phyloP scores from a whole-genome alignment of 805 yeast genomes.

The Candida tibetensis region DNA sequence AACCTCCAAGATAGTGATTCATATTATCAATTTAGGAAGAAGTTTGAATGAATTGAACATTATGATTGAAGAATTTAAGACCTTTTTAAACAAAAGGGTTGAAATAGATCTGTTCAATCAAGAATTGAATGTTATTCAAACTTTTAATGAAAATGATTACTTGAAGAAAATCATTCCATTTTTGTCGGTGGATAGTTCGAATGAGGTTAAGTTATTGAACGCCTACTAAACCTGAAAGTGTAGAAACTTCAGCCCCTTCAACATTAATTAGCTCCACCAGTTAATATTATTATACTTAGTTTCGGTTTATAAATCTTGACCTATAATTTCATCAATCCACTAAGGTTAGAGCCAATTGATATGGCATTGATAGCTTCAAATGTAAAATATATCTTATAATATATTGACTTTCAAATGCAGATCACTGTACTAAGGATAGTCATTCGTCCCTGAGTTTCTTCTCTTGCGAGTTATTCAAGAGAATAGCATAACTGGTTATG shows the following conservation, averaged over 20 bases:
- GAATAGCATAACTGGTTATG: constrained; percentile 15
- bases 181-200: constrained; percentile 34
- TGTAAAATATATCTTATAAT: no score
- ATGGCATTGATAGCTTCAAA: no score
- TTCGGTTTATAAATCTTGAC: no score
- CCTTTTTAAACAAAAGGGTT: constrained; percentile 31
- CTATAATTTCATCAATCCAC: no score
- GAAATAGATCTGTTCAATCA: constrained; percentile 25
- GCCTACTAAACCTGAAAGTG: constrained; percentile 18
- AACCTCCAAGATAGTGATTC: constrained; percentile 8
- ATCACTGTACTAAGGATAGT: no score
- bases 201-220: constrained; percentile 28
- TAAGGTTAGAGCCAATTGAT: no score
- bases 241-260: no score
- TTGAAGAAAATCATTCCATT: constrained; percentile 39
- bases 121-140: constrained; percentile 5
- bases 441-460: not conserved
- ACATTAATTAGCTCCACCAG: no score
- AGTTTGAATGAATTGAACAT: constrained; percentile 52
- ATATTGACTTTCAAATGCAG: no score
- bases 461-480: constrained; percentile 7
- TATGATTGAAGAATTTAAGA: constrained; percentile 46
- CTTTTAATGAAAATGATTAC: constrained; percentile 31
- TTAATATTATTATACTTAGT: no score
- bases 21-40: constrained; percentile 40